Base-by-base conservation (phyloP, 129 eudicot species). In the Saussurea involucrata region DNA sequence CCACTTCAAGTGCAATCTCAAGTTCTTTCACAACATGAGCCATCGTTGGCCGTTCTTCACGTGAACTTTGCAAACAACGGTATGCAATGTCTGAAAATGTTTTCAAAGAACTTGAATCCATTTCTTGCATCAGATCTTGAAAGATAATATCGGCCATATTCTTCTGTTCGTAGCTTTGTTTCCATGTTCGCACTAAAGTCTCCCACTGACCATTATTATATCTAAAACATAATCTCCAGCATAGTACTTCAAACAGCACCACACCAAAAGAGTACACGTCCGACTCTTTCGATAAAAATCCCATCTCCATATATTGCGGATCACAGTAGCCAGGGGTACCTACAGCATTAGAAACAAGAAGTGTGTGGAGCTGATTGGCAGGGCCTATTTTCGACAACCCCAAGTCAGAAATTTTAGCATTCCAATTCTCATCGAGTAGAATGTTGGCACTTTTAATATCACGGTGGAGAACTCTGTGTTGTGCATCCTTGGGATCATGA, bases 391-490 rank as follows among this genome's bases (percentile, higher is more conserved):
- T 71, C 0, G 75, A 71, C 63, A 82, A 10, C 60, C 85, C 85
- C 9, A 82, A 28, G 21, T 82, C 85, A 60, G 78, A 70, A 64
- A 76, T 29, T 24, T 76, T 76, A 32, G 81, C 77, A 29, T 70
- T 76, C 77, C 58, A 75, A 46, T 76, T 31, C 18, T 82, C 85
- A 40, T 82, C 85, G n/a, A 82, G 22, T 20, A 82, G 72, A 22
- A 82, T 82, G 36, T 82, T 82, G 25, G 68, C 63, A 24, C 81
- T 79, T 75, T 82, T 82, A 15, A 82, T 63, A 22, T 82, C 85
- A 5, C 73, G 83, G 32, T 79, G 83, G 22, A 79, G 55, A 22
- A 79, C 78, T 63, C 77, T 81, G 63, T 82, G 77, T 18, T 69
- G 75, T 46, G 77, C 60, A 61, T 55, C 81, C 24, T 24, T 71